Base-by-base conservation (phyloP, 768 basidiomycete species). In the Amanita pallidorosea region DNA sequence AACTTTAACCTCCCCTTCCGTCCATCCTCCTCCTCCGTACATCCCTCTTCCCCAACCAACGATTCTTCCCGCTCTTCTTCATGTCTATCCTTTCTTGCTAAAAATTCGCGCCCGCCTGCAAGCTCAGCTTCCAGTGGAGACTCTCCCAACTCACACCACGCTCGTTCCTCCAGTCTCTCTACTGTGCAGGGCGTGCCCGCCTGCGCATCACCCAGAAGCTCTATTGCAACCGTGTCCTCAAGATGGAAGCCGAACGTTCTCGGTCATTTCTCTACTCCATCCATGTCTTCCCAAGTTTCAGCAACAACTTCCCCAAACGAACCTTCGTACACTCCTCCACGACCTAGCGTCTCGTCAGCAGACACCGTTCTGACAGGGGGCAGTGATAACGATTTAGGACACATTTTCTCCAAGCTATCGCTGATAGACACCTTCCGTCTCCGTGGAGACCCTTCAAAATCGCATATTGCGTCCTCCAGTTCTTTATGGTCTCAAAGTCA, bases 231-330 rank as follows among this genome's bases (percentile, higher is more conserved):
- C 1, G 43, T 65, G 45, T 58, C 68, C 9, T 69, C 76, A 45
- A 75, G 67, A 63, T 81, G 77, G 77, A 72, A 80, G n/a, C 81
- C 84, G 9, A 79, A 74, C 54, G 75, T 86, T 20, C 63, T 84
- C 20, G 80, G 77, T 5, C 78, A 85, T 56, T 85, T 85, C 58
- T 67, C 74, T 25, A 27, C 50, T 31, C 22, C 71, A 76, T 49
- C 57, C 71, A 47, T 72, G 77, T 46, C 60, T 67, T 27, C 67
- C 75, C 38, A 74, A 71, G 59, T 65, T 46, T 59, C 70, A 45
- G 63, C 37, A 38, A 23, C 47, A 9, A 13, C 67, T 40, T 68
- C 72, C 27, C 70, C 73, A 15, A 36, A 25, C 29, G 76, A 72
- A 42, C 63, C 65, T 13, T 54, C 57, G 7, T 67, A 63, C 45